Evolutionary conservation across 2,329 filamentous ascomycete genomes (phyloP), one percentile per base, ranked within the genome.

Genomic region (Chlorencoelia australis): DNA sequence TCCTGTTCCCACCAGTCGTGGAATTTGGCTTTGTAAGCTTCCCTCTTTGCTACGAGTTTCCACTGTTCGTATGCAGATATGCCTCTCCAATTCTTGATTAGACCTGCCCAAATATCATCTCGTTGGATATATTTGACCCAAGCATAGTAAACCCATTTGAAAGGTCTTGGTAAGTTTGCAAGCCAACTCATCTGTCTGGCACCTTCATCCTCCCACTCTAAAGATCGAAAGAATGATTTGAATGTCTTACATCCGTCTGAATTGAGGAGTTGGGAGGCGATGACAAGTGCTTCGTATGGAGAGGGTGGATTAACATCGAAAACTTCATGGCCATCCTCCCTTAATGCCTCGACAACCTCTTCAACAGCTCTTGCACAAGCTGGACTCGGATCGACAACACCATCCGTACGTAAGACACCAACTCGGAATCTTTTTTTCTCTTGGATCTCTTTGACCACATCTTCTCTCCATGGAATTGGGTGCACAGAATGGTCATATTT

Each of bases 111-210:
- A 32, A 88, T 61, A 1, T 65, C 58, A 56, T 95, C 87, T 8
- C 76, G 64, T 36, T 77, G 74, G 43, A 95, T 65, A 57, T 94
- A 93, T 52, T 80, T 81, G n/a, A 91, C 79, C 71, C 82, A 95
- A 5, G 87, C 72, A 56, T 87, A 91, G 64, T 94, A 85, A n/a
- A 91, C 52, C 57, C 82, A 93, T 56, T 86, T 85, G 48, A 94
- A 54, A 4, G 81, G 75, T 5, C 76, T 65, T 10, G 85, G 81
- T 10, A 94, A 69, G 27, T 66, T 67, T 65, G 87, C 85, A 54
- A 88, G 77, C 49, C 70, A 75, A 35, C 73, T 68, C 66, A 95
- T 77, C 56, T 88, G 80, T 16, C 68, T 68, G 2, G 83, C 85
- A 11, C 88, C 88, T 0, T 71, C 61, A 54, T 95, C 88, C 43